phyloP scores from a whole-genome alignment of 139 green algal genomes.

The Chlamydomonas incerta region DNA sequence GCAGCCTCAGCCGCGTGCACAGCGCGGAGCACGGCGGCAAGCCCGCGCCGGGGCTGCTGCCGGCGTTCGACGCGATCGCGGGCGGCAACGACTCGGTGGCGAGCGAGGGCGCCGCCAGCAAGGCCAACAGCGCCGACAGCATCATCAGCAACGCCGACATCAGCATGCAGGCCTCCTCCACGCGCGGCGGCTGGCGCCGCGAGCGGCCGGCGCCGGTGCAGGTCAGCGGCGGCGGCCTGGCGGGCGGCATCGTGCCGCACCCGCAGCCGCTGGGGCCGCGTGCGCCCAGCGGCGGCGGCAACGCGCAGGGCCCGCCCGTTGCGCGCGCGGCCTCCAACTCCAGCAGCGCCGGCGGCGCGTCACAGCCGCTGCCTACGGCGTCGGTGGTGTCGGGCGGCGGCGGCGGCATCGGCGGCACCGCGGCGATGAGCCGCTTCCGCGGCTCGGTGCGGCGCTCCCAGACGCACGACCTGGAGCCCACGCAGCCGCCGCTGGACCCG shows the following conservation, averaged over 20 bases:
- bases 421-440: too few relatives aligned
- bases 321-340: too few relatives aligned
- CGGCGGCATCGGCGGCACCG: too few relatives aligned
- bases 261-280: neutral
- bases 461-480: neutral
- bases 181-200: neutral
- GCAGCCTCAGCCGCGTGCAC: neutral
- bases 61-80: neutral
- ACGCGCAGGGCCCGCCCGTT: too few relatives aligned
- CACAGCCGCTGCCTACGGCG: too few relatives aligned
- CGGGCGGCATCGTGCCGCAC: neutral
- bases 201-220: slow-evolving; percentile 30
- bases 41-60: neutral
- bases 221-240: neutral
- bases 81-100: too few relatives aligned
- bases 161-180: neutral
- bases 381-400: too few relatives aligned
- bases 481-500: too few relatives aligned
- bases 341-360: neutral
- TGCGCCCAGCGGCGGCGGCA: neutral
- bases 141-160: slow-evolving; percentile 40
- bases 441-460: neutral
- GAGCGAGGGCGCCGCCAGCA: neutral
- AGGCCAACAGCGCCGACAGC: slow-evolving; percentile 1
- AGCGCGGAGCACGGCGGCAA: neutral